phyloP scores from a whole-genome alignment of 441 rosid genomes.

The Pelargonium cotyledonis region DNA sequence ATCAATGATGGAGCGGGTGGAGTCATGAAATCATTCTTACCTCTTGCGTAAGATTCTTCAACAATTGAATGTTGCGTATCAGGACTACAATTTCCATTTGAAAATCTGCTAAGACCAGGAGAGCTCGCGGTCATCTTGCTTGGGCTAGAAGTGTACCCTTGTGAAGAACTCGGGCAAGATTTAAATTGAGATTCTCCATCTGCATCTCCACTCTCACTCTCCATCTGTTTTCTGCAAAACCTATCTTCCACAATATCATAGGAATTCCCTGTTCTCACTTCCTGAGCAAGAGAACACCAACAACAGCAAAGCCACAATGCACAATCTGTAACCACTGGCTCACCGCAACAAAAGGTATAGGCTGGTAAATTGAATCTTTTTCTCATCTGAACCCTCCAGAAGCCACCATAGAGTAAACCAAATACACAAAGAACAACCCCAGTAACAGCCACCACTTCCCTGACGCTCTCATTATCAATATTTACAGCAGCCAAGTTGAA shows the following conservation, averaged over 20 bases:
- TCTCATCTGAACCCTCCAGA: conserved; percentile 91
- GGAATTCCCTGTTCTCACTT: conserved; percentile 66
- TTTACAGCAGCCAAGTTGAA: conserved; percentile 84
- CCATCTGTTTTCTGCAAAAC: conserved; percentile 32
- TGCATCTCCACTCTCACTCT: conserved; percentile 21
- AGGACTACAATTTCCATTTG: conserved; percentile 36
- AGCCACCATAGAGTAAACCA: conserved; percentile 87
- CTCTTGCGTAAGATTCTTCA: conserved; percentile 32
- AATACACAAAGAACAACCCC: conserved; percentile 71
- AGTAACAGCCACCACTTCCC: conserved; percentile 52
- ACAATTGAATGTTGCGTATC: conserved; percentile 38
- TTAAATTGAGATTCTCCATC: conserved; percentile 29
- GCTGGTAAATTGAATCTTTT: conserved; percentile 68
- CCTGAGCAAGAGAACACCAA: conserved; percentile 93
- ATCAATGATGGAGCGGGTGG: conserved; percentile 61
- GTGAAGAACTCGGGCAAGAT: conserved; percentile 32
- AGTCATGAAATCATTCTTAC: conserved; percentile 44
- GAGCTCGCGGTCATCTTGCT: conserved; percentile 31
- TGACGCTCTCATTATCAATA: conserved; percentile 47
- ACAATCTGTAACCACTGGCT: conserved; percentile 51
- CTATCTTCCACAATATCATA: conserved; percentile 66
- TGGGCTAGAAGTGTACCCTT: conserved; percentile 27
- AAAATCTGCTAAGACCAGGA: conserved; percentile 41
- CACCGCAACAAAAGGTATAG: conserved; percentile 58
- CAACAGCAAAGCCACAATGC: conserved; percentile 74